A percentile compares a stretch with the other conserved stretches of the same genome.
phyloP scores from a whole-genome alignment of 2,329 filamentous ascomycete genomes.

The Colletotrichum cereale region DNA sequence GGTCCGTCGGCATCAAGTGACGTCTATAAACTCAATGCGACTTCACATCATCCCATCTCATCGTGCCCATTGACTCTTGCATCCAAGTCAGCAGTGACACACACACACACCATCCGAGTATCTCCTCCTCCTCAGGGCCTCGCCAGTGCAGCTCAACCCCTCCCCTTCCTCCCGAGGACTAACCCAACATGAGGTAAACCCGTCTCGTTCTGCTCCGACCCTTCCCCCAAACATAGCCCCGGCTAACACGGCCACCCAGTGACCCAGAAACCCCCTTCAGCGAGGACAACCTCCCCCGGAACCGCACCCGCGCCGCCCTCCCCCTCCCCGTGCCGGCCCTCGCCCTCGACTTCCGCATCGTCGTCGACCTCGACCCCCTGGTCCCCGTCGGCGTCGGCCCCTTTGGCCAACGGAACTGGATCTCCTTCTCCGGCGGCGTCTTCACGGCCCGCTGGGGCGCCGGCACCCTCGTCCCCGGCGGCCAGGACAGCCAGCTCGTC shows the following conservation, averaged over 20 bases:
- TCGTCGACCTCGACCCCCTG: conserved; percentile 58
- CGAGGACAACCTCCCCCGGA: conserved; percentile 30
- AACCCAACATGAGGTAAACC: conserved; percentile 26
- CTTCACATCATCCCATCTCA: not conserved
- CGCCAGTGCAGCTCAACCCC: not conserved
- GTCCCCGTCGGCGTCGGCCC: conserved; percentile 57
- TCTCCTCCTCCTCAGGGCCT: not conserved
- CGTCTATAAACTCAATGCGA: conserved; percentile 7
- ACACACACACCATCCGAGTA: conserved; percentile 3
- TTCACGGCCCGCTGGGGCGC: conserved; percentile 64
- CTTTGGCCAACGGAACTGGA: conserved; percentile 61
- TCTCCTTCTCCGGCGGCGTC: conserved; percentile 59
- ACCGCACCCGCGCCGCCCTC: conserved; percentile 58
- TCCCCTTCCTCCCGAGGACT: not conserved
- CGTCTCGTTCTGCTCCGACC: not conserved
- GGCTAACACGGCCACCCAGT: not conserved
- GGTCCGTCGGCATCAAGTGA: not conserved
- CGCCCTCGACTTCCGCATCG: conserved; percentile 64
- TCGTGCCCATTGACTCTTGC: not conserved
- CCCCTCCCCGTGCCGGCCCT: conserved; percentile 60
- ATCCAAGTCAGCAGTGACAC: not conserved
- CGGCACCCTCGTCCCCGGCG: conserved; percentile 57
- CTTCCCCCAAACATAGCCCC: too few relatives aligned
- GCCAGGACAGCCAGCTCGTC: conserved; percentile 53
- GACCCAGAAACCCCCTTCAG: conserved; percentile 17